These are phyloP conservation scores for Pezicula radicicola DNA, from an alignment of 2,329 filamentous ascomycete genomes.

Conservation along the genomic window DNA sequence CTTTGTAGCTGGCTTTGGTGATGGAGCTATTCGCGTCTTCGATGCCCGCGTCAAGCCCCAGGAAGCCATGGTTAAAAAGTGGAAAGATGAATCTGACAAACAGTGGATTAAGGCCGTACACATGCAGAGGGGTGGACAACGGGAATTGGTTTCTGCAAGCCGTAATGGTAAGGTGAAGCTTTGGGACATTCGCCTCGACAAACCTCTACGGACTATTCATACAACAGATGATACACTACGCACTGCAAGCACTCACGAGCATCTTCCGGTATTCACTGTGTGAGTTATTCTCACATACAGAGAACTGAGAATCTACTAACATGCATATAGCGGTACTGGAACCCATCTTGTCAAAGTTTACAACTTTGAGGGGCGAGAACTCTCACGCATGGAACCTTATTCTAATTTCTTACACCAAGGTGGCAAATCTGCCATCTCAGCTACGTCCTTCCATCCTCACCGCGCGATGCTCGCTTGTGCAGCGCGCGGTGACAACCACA, in stretches of 20 bases:
- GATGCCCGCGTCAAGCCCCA: slow-evolving; percentile 82
- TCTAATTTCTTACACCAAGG: slow-evolving; percentile 82
- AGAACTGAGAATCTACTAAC: slow-evolving; percentile 15
- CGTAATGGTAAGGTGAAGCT: slow-evolving; percentile 90
- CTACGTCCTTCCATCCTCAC: slow-evolving; percentile 94
- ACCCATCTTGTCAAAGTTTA: slow-evolving; percentile 87
- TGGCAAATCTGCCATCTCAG: slow-evolving; percentile 76
- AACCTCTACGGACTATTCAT: slow-evolving; percentile 68
- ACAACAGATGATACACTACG: slow-evolving; percentile 76
- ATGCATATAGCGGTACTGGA: slow-evolving; percentile 69
- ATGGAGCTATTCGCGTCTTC: slow-evolving; percentile 91
- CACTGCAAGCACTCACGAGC: slow-evolving; percentile 90
- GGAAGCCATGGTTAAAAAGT: slow-evolving; percentile 92
- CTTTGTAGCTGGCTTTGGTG: slow-evolving; percentile 94
- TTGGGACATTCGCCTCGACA: slow-evolving; percentile 92
- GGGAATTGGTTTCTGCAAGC: slow-evolving; percentile 87
- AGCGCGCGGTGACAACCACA: slow-evolving; percentile 80
- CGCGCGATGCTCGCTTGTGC: slow-evolving; percentile 87
- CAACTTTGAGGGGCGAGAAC: slow-evolving; percentile 77
- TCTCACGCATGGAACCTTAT: slow-evolving; percentile 86
- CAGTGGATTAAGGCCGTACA: slow-evolving; percentile 97
- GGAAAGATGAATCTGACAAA: slow-evolving; percentile 82
- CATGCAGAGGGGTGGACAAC: slow-evolving; percentile 91
- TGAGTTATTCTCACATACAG: slow-evolving; percentile 45
- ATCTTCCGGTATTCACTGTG: slow-evolving; percentile 93